These are phyloP conservation scores for Blastobotrys peoriensis DNA, from an alignment of 805 yeast genomes.

Conservation along the genomic window DNA sequence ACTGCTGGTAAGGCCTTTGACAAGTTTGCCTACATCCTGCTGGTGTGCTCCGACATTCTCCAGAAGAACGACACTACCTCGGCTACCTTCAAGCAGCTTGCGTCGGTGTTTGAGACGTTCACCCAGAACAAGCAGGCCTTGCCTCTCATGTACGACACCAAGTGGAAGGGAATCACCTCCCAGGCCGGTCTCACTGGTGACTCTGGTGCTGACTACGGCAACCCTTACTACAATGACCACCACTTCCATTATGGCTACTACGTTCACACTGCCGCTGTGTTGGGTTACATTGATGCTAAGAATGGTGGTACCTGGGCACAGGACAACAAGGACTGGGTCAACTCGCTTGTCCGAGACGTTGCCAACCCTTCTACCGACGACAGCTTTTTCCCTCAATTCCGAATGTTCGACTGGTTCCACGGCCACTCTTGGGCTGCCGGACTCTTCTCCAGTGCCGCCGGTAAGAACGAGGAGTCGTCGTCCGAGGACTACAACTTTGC, in stretches of 20 bases:
- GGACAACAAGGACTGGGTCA: conserved; percentile 51
- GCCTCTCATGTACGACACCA: conserved; percentile 73
- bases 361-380: conserved; percentile 51
- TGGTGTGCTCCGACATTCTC: conserved; percentile 62
- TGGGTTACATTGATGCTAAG: conserved; percentile 53
- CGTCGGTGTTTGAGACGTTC: conserved; percentile 64
- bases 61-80: conserved; percentile 48
- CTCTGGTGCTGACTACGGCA: conserved; percentile 61
- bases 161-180: conserved; percentile 42
- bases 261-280: conserved; percentile 74
- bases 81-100: conserved; percentile 50
- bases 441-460: conserved; percentile 55
- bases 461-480: conserved; percentile 66
- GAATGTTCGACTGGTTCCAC: conserved; percentile 65
- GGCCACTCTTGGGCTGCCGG: conserved; percentile 85
- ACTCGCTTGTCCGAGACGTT: conserved; percentile 57
- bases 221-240: conserved; percentile 74
- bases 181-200: conserved; percentile 28
- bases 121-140: conserved; percentile 59
- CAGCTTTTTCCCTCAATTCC: conserved; percentile 59
- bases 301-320: conserved; percentile 48
- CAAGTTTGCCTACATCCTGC: conserved; percentile 82
- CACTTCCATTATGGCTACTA: conserved; percentile 87
- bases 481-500: conserved; percentile 72
- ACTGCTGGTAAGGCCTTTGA: conserved; percentile 83